Evolutionary conservation across 2,329 filamentous ascomycete species (phyloP).

Genomic region (Magnaporthiopsis incrustans): DNA sequence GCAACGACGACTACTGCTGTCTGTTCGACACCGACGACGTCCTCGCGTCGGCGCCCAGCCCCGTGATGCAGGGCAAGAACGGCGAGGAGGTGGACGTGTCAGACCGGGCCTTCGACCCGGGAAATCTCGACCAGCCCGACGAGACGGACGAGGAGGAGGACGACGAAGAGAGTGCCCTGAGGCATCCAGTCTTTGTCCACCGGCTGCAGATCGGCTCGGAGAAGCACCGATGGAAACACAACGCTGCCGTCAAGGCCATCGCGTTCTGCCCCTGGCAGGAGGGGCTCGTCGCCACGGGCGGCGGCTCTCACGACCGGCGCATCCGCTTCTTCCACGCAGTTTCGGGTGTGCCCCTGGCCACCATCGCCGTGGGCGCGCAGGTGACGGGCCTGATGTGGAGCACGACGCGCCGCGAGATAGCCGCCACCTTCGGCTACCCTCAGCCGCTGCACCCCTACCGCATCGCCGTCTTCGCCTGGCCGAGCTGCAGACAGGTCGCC

Average conservation of each 20-base stretch:
- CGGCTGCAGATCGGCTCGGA: constrained; percentile 45
- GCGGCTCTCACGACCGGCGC: constrained; percentile 87
- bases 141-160: constrained; percentile 6
- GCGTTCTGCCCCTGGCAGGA: constrained; percentile 94
- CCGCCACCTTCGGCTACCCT: constrained; percentile 87
- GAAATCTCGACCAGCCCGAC: background rate
- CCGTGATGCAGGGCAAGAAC: background rate
- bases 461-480: constrained; percentile 92
- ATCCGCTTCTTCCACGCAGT: constrained; percentile 92
- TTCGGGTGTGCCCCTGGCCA: constrained; percentile 77
- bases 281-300: constrained; percentile 79
- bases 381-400: constrained; percentile 93
- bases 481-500: constrained; percentile 76
- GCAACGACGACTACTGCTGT: constrained; percentile 85
- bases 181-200: constrained; percentile 5
- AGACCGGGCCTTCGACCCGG: background rate
- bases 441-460: constrained; percentile 83
- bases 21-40: constrained; percentile 66
- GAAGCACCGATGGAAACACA: constrained; percentile 68
- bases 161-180: background rate
- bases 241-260: constrained; percentile 90
- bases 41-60: constrained; percentile 18
- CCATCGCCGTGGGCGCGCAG: constrained; percentile 86
- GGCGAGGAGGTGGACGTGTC: background rate
- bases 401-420: constrained; percentile 75